Base-by-base conservation (phyloP, 2,329 filamentous ascomycete species). In the Chrysoporthe austroafricana region DNA sequence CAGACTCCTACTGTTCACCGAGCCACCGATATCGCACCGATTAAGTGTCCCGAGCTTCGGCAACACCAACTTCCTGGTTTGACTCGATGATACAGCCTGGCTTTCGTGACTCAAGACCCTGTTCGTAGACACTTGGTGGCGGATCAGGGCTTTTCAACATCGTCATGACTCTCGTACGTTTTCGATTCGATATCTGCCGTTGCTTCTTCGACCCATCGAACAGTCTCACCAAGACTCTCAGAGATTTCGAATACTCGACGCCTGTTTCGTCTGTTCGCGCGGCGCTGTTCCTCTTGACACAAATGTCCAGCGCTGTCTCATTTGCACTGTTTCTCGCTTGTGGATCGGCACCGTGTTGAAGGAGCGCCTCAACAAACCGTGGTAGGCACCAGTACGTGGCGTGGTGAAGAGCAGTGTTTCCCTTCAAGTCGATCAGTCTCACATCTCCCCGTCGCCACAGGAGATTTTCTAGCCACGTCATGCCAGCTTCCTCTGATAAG, bases 391-490 rank as follows among this genome's bases (percentile, higher is more conserved):
- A 60, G 57, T 44, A 60, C 26, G 57, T 44, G 36, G 57, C 39
- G n/a, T 60, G 57, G 39, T 60, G 57, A 42, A 60, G 57, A 26
- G 57, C 57, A 3, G 57, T 60, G 57, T 60, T 60, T 7, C 57
- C 57, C n/a, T 60, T 60, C 39, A 44, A 13, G 39, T 60, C 39
- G 9, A 39, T 60, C 57, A 60, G 26, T 18, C 39, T 60, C 57
- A 60, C n/a, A 9, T 60, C 57, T 42, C 34, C 57, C 5, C 39
- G n/a, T 42, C 57, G 57, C 57, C 57, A 60, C 36, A 60, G n/a
- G 13, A 60, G 57, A 9, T 60, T 60, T 7, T 60, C 57, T 8
- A 60, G 57, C 57, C 57, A 60, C n/a, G 57, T 34, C 34, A 60
- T 16, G n/a, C 57, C 57, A 16, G 21, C 39, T 16, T 60, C 57